Percentiles rank a stretch among this genome's conserved stretches.
These are phyloP conservation scores for Chaetoscypha palmicola DNA, from an alignment of 2,329 filamentous ascomycete species.

Conservation along the genomic window DNA sequence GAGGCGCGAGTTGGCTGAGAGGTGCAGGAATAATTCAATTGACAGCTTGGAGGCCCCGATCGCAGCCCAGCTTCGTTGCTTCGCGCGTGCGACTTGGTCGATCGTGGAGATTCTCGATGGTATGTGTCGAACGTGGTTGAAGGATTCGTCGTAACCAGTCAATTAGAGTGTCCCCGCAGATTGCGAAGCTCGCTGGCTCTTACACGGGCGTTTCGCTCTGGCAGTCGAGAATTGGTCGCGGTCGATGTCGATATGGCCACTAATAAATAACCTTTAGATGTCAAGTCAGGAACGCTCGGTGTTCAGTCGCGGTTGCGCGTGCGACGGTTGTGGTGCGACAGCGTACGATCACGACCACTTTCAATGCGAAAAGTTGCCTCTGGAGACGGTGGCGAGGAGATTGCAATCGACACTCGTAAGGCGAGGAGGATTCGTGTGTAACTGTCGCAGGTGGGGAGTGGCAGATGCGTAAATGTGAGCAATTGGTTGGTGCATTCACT, in stretches of 20 bases:
- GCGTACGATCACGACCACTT: not conserved
- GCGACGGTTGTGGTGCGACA: not conserved
- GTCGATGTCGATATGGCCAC: not conserved
- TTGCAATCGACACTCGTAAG: not conserved
- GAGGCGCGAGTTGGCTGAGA: not conserved
- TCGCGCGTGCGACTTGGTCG: not conserved
- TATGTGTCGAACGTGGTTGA: not conserved
- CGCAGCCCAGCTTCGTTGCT: not conserved
- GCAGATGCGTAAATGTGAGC: too few species aligned
- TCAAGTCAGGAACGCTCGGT: constrained; percentile 1
- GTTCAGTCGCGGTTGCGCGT: not conserved
- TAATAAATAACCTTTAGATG: not conserved
- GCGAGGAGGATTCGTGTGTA: too few species aligned
- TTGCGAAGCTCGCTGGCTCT: not conserved
- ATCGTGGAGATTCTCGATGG: not conserved
- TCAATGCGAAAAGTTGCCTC: not conserved
- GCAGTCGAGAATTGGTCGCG: not conserved
- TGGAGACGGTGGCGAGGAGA: not conserved
- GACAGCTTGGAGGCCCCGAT: not conserved
- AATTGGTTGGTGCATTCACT: too few species aligned
- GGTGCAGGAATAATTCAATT: constrained; percentile 1
- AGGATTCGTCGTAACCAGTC: not conserved
- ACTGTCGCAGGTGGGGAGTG: too few species aligned
- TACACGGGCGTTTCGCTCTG: not conserved
- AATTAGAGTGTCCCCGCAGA: not conserved